phyloP scores from a whole-genome alignment of 192 early-diverging fungal species.

The Umbelopsis vinacea region DNA sequence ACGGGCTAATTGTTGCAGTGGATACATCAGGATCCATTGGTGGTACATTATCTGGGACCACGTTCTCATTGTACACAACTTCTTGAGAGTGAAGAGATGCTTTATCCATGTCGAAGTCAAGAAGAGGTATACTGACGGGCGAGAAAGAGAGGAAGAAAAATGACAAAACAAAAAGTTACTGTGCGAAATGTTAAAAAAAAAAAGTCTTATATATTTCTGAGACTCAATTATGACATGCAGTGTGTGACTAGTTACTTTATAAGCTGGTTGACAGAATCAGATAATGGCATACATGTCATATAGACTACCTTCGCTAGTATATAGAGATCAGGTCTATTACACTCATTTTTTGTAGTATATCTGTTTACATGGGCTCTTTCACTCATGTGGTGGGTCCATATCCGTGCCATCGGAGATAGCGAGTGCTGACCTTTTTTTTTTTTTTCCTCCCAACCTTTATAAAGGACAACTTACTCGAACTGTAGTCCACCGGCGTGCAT shows the following conservation, averaged over 20 bases:
- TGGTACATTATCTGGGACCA: not conserved
- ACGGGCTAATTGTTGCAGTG: not conserved
- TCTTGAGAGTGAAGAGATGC: not conserved
- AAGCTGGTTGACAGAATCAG: too few species aligned
- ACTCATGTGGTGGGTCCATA: not conserved
- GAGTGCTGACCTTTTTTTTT: not conserved
- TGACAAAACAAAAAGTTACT: too few species aligned
- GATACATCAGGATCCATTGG: not conserved
- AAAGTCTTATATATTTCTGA: too few species aligned
- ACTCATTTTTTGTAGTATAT: not conserved
- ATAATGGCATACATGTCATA: too few species aligned
- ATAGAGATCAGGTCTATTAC: too few species aligned
- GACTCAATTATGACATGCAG: too few species aligned
- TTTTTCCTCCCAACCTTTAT: not conserved
- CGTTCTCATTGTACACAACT: not conserved
- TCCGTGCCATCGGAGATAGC: slow-evolving; percentile 12
- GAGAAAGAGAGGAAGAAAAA: too few species aligned
- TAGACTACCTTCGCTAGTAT: too few species aligned
- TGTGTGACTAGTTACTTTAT: too few species aligned
- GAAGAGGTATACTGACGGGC: not conserved
- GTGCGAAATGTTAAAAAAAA: too few species aligned
- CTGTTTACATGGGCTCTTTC: not conserved
- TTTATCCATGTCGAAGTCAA: not conserved
- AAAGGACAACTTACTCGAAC: too few species aligned
- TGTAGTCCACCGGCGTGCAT: too few species aligned